Evolutionary conservation across 2,329 filamentous ascomycete genomes (phyloP).

Genomic region (Grosmannia clavigera): DNA sequence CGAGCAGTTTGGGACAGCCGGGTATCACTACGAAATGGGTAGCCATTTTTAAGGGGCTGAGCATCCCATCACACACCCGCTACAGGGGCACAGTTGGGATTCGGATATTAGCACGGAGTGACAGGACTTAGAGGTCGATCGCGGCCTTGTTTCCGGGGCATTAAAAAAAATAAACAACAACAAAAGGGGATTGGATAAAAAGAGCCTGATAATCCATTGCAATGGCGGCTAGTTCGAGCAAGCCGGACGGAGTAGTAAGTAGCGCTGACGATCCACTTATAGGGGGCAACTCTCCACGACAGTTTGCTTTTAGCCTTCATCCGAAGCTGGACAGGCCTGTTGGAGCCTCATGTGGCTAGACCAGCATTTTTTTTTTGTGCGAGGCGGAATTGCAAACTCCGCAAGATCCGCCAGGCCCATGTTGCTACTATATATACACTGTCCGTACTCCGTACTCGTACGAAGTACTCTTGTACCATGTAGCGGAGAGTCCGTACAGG

Average conservation of each 20-base stretch:
- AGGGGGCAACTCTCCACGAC: not conserved
- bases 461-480: no score
- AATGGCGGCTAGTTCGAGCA: not conserved
- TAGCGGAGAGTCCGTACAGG: not conserved
- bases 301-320: not conserved
- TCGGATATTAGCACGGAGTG: not conserved
- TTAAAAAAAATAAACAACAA: not conserved
- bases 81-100: not conserved
- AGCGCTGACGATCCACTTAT: not conserved
- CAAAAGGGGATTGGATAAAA: not conserved
- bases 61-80: not conserved
- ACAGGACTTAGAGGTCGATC: not conserved
- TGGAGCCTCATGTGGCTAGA: not conserved
- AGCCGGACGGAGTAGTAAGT: not conserved
- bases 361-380: not conserved
- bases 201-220: not conserved
- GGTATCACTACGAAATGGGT: not conserved
- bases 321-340: not conserved
- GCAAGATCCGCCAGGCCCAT: not conserved
- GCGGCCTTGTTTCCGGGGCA: not conserved
- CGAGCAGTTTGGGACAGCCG: not conserved
- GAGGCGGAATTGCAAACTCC: not conserved
- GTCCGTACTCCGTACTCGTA: not conserved
- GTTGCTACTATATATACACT: not conserved
- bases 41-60: not conserved